Percentiles rank a stretch among this genome's conserved stretches.
Conservation (phyloP, 495 filamentous ascomycete species). For the Tuber microsphaerosporum region DNA sequence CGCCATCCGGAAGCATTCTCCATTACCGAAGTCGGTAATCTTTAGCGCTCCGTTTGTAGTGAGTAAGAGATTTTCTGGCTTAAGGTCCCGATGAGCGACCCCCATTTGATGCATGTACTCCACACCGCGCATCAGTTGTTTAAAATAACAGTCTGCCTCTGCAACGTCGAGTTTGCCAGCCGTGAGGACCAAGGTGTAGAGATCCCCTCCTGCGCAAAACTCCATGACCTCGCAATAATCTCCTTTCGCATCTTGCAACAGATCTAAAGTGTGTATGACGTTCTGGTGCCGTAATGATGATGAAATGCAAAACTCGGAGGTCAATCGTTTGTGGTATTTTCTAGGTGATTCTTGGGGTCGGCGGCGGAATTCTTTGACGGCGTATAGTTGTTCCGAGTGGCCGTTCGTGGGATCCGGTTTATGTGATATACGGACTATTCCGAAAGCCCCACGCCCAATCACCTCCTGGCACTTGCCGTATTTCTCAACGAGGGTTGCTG, state of each 20-base stretch:
- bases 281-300: slow-evolving; percentile 94
- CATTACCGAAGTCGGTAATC: slow-evolving; percentile 98
- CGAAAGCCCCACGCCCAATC: slow-evolving; percentile 94
- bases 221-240: slow-evolving; percentile 99
- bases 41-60: slow-evolving; percentile 92
- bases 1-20: slow-evolving; percentile 98
- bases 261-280: slow-evolving; percentile 94
- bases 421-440: slow-evolving; percentile 96
- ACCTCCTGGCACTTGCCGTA: slow-evolving; percentile 99
- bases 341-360: slow-evolving; percentile 87
- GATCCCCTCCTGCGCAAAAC: slow-evolving; percentile 91
- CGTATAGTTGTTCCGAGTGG: slow-evolving; percentile 80
- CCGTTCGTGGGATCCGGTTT: slow-evolving; percentile 78
- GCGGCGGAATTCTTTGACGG: slow-evolving; percentile 95
- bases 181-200: slow-evolving; percentile 88
- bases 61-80: slow-evolving; percentile 92
- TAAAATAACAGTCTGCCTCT: slow-evolving; percentile 98
- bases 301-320: slow-evolving; percentile 98
- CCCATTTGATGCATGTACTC: slow-evolving; percentile 99
- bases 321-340: slow-evolving; percentile 96
- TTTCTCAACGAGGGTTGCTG: slow-evolving; percentile 83
- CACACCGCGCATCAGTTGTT: slow-evolving; percentile 98
- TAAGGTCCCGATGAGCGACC: slow-evolving; percentile 92
- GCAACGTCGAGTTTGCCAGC: slow-evolving; percentile 86
- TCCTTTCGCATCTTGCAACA: slow-evolving; percentile 90